Evolutionary conservation across 2,329 filamentous ascomycete genomes (phyloP), one percentile per base, ranked within the genome.

Genomic region (Claviceps purpurea): DNA sequence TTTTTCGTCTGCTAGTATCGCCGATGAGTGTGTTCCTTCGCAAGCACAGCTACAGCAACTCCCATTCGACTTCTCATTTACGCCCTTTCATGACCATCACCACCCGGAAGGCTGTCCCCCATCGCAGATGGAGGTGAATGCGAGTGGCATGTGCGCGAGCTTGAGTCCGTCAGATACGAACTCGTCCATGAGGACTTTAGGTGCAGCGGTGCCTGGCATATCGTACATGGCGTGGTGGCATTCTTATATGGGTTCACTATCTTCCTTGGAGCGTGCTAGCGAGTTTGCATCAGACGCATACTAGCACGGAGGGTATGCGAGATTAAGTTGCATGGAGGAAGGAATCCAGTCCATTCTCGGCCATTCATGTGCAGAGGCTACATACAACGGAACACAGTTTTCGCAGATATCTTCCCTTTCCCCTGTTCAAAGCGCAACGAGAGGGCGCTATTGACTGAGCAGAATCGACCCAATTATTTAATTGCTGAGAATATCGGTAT

Each of bases 191-290:
- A 30, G 7, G 7, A 30, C 26, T 30, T 30, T 11, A 16, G 26
- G 26, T 16, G 34, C 16, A 4, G 46, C 52, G 2, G 24, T 42
- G 8, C 52, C 52, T 24, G 52, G 52, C 14, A 20, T 22, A 30
- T 50, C 52, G 34, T 53, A 53, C 43, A 47, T 40, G 44, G 24
- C 37, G 20, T 53, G 52, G 52, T 53, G 52, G 52, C 48, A 53
- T n/a, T 53, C 52, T 16, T 52, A 52, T 38, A 39, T 49, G 39
- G 16, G 26, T 11, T 50, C 49, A 16, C 26, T 24, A 14, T 39
- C 42, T 14, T 26, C 30, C 18, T 39, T 10, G 18, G 16, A 26
- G 20, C 14, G 34, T 39, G 14, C 24, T 11, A 37, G 34, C 8
- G 30, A 40, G 20, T 26, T 39, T n/a, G n/a, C 16, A 22, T 16